Conservation (phyloP, 805 yeast species). For the Scheffersomyces stipitis region DNA sequence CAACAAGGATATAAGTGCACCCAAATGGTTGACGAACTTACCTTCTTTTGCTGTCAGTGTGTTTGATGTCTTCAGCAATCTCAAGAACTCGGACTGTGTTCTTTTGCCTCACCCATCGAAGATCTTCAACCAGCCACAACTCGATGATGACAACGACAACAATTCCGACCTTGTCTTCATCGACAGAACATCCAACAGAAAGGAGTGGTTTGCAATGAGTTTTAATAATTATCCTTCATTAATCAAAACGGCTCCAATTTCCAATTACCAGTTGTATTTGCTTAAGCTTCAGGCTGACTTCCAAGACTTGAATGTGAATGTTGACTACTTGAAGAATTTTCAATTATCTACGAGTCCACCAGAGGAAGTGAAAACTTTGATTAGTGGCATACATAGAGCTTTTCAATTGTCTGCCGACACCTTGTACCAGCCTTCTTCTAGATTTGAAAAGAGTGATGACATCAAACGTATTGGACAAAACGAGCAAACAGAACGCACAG, state of each 20-base stretch:
- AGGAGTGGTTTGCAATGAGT: conserved; percentile 85
- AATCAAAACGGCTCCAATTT: conserved; percentile 74
- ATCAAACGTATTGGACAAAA: conserved; percentile 20
- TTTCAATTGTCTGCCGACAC: conserved; percentile 27
- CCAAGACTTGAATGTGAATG: conserved; percentile 8
- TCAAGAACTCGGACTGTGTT: conserved; percentile 36
- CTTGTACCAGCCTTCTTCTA: conserved; percentile 37
- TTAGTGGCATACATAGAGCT: conserved; percentile 38
- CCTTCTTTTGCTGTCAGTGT: conserved; percentile 74
- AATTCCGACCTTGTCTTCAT: conserved; percentile 52
- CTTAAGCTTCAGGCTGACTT: conserved; percentile 22
- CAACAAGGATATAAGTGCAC: conserved; percentile 64
- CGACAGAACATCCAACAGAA: conserved; percentile 62
- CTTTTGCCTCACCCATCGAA: conserved; percentile 70
- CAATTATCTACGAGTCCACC: conserved; percentile 13
- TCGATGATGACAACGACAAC: conserved; percentile 16
- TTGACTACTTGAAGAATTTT: conserved; percentile 17
- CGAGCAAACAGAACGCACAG: neutral
- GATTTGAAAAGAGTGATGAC: conserved; percentile 17
- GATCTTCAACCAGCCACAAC: conserved; percentile 33
- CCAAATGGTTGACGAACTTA: conserved; percentile 74
- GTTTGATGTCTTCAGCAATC: conserved; percentile 63
- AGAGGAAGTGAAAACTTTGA: conserved; percentile 22
- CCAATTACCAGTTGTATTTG: conserved; percentile 53
- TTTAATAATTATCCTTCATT: conserved; percentile 75